Evolutionary conservation across 441 rosid species (phyloP), one percentile per base, ranked within the genome.

Genomic region (Jatropha multifida): DNA sequence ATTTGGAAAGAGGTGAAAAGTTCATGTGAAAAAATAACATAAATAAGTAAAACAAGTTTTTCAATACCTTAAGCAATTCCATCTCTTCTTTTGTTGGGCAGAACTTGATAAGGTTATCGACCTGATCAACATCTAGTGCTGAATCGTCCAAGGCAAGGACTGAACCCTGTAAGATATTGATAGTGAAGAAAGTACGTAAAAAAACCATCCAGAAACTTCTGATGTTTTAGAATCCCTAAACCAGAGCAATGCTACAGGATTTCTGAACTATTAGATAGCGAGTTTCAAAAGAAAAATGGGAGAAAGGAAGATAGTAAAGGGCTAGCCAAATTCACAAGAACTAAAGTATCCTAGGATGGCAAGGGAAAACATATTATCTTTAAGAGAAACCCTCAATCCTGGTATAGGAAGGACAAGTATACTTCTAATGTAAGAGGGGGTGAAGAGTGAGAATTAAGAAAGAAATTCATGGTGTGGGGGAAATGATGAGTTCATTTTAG

Each of bases 71-170:
- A 64, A 95, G 89, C 77, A 89, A 63, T 85, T 95, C 99, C 77
- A 83, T 78, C 86, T 95, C 99, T 83, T 95, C 99, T 83, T 92
- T 93, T 68, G 99, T 93, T 61, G 99, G 99, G 84, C 95, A 93
- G 81, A 95, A 93, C 81, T 93, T 93, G 59, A 95, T 88, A 64
- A 95, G 90, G 81, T 89, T 95, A 79, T 95, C 99, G 68, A 93
- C 92, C 83, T 95, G 99, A 84, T 95, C 98, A 84, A 85, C 81
- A 85, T 90, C 98, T 85, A 92, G 82, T 71, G 88, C 86, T 62
- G 97, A 85, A 84, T 92, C 93, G 75, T 93, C 98, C 89, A 95
- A 83, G 20, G 93, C 85, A 77, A 93, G 98, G 79, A 92, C 87
- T 46, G 92, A 87, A 83, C 85, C 82, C 99, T 95, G 93, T 49